phyloP scores from a whole-genome alignment of 2,329 filamentous ascomycete genomes.

The Sclerotinia borealis region DNA sequence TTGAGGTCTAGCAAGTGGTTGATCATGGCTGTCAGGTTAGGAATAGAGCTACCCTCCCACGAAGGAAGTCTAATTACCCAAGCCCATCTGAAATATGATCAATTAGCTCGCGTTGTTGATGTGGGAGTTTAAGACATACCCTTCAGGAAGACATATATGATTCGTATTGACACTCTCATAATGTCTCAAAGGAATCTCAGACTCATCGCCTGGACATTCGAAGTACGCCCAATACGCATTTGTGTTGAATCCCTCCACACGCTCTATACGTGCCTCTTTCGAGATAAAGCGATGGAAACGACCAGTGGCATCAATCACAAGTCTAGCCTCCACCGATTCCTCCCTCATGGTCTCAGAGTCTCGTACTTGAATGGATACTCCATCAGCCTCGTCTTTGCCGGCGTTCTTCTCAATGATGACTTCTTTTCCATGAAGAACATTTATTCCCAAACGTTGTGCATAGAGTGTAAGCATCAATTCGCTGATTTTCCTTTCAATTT shows the following conservation, averaged over 20 bases:
- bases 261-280: slow-evolving; percentile 19
- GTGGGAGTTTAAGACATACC: slow-evolving; percentile 5
- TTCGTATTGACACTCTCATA: slow-evolving; percentile 28
- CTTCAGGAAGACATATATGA: slow-evolving; percentile 29
- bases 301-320: slow-evolving; percentile 26
- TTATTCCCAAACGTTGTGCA: slow-evolving; percentile 26
- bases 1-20: slow-evolving; percentile 26
- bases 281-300: slow-evolving; percentile 23
- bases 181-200: slow-evolving; percentile 22
- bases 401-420: slow-evolving; percentile 5
- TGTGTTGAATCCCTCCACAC: slow-evolving; percentile 24
- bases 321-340: slow-evolving; percentile 15
- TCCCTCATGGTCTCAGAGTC: slow-evolving; percentile 1
- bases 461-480: slow-evolving; percentile 28
- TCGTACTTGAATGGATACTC: slow-evolving; percentile 2
- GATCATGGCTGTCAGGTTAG: slow-evolving; percentile 27
- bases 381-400: background rate
- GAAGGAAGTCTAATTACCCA: slow-evolving; percentile 28
- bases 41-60: slow-evolving; percentile 26
- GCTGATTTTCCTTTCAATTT: slow-evolving; percentile 28
- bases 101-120: background rate
- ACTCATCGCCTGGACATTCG: slow-evolving; percentile 19
- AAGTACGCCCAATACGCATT: slow-evolving; percentile 25
- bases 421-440: slow-evolving; percentile 24
- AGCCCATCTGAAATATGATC: slow-evolving; percentile 19